Conservation (phyloP, 2,329 filamentous ascomycete species). For the Diaporthe eres region DNA sequence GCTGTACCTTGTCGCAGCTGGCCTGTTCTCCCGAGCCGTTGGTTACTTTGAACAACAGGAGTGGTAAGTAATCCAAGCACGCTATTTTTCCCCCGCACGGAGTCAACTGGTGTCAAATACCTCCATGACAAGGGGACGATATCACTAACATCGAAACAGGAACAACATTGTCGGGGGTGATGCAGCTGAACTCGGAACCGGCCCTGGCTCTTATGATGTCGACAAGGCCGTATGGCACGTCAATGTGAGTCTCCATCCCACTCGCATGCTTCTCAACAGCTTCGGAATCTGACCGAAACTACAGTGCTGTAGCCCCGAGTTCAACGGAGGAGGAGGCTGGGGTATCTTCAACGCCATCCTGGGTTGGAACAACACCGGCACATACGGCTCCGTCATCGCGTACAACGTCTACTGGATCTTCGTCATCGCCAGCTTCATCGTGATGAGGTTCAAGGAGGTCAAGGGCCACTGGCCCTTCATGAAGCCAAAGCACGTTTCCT, state of each 20-base stretch:
- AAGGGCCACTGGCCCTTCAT: conserved; percentile 40
- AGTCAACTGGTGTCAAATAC: no score
- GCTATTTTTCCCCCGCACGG: conserved; percentile 74
- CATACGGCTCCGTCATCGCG: conserved; percentile 76
- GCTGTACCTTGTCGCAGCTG: conserved; percentile 86
- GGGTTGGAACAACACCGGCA: conserved; percentile 79
- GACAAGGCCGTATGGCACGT: conserved; percentile 78
- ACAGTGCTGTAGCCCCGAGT: conserved; percentile 75
- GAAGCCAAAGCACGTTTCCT: conserved; percentile 26
- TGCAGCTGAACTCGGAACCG: conserved; percentile 72
- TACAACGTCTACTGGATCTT: conserved; percentile 79
- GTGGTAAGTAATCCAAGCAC: conserved; percentile 69
- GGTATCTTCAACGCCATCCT: conserved; percentile 81
- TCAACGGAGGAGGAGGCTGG: conserved; percentile 78
- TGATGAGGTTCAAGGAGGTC: conserved; percentile 68
- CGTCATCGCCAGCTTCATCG: conserved; percentile 69
- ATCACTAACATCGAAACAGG: background rate
- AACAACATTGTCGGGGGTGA: conserved; percentile 62
- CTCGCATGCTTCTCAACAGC: conserved; percentile 22
- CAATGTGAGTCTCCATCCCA: conserved; percentile 60
- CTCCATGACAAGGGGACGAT: background rate
- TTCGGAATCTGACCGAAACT: conserved; percentile 47
- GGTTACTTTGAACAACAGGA: conserved; percentile 81
- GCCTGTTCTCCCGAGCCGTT: conserved; percentile 82
- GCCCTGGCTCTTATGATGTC: conserved; percentile 78